Base-by-base conservation (phyloP, 805 yeast species). In the Lipomyces mesembrius region DNA sequence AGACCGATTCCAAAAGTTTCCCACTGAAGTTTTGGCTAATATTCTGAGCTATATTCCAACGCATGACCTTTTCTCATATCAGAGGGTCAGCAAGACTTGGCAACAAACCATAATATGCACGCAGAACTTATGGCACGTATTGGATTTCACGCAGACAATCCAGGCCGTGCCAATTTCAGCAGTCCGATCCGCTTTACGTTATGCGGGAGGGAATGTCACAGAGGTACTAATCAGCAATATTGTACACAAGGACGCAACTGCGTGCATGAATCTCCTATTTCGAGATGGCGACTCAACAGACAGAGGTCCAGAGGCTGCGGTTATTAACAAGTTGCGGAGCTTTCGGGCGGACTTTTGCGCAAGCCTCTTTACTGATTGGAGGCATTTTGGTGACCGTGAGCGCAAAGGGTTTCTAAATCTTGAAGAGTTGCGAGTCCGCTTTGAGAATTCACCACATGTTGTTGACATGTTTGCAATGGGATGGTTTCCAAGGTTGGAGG, bases 341-440 rank as follows among this genome's bases (percentile, higher is more conserved):
- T n/a, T 43, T 2, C 49, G 20, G 49, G 20, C 49, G 22, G 49
- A 43, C 20, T 43, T 43, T n/a, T 43, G 49, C 22, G 9, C 22
- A 6, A n/a, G 14, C n/a, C n/a, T 43, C 22, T 43, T 43, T 43
- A 4, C 49, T 3, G 49, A 43, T n/a, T 43, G 49, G 49, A 43
- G 22, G 11, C 22, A 17, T n/a, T 43, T 43, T 43, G 49, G 49
- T 2, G 20, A 8, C 14, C 22, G 49, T 17, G 22, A 17, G 20
- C 20, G 2, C 49, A 5, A 7, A 0, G 22, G 49, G 49, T 17
- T 43, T 43, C 22, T n/a, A n/a, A 43, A 43, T 17, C 20, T 43
- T 43, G 49, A 43, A 43, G 49, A 43, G 49, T n/a, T 43, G 49
- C 49, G 49, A 7, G 22, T 43, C 22, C 49, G 49, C n/a, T 43